These are phyloP conservation scores for Lichtheimia ramosa DNA, from an alignment of 371 early-diverging fungal genomes.

Conservation along the genomic window DNA sequence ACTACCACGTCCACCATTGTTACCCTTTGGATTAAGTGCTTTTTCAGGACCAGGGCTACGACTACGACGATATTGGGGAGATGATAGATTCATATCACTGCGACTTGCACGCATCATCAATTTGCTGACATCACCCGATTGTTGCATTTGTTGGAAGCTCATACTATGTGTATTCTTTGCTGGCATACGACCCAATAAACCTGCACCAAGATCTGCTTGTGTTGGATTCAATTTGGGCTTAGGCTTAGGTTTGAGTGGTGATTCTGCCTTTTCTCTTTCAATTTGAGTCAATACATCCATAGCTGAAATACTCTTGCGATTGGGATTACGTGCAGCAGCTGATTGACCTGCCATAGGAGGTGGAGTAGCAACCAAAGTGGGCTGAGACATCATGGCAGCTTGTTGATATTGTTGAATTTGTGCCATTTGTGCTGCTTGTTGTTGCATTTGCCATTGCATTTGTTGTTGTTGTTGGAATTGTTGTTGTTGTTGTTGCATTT, in stretches of 20 bases:
- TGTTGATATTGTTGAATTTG: constrained; percentile 33
- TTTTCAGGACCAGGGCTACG: constrained; percentile 10
- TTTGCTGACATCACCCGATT: constrained; percentile 2
- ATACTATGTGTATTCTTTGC: constrained; percentile 30
- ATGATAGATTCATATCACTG: constrained; percentile 12
- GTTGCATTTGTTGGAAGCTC: constrained; percentile 40
- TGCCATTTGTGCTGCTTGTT: constrained; percentile 24
- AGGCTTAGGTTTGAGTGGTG: constrained; percentile 19
- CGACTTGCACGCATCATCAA: constrained; percentile 25
- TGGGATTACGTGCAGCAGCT: constrained; percentile 13
- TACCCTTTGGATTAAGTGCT: constrained; percentile 1
- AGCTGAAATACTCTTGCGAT: constrained; percentile 44
- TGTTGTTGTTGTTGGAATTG: constrained; percentile 22
- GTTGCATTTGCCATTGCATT: constrained; percentile 28
- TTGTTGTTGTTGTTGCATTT: constrained; percentile 11
- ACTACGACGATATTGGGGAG: constrained; percentile 8
- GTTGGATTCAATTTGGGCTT: constrained; percentile 14
- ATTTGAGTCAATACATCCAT: constrained; percentile 47
- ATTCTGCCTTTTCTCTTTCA: constrained; percentile 42
- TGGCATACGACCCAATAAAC: constrained; percentile 33
- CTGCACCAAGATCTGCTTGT: constrained; percentile 30
- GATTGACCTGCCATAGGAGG: constrained; percentile 1
- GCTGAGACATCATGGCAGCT: constrained; percentile 16
- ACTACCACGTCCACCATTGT: not conserved
- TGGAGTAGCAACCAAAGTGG: constrained; percentile 3